phyloP scores from a whole-genome alignment of 371 early-diverging fungal genomes.

The Amoeboaphelidium protococcarum region DNA sequence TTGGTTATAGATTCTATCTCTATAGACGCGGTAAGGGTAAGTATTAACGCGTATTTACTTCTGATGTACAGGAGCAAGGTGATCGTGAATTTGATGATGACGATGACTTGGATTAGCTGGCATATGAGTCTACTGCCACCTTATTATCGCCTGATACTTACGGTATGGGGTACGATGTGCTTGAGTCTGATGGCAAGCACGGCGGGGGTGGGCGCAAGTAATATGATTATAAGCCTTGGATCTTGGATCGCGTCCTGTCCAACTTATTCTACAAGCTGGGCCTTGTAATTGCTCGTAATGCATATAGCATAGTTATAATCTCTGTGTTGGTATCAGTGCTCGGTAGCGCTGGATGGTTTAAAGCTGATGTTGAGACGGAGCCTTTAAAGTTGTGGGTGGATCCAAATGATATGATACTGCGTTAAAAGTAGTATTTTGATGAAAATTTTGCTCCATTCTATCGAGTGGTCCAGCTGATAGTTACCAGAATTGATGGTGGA shows the following conservation, averaged over 20 bases:
- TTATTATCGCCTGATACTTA: background rate
- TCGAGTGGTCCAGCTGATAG: constrained; percentile 34
- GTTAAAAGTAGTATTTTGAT: constrained; percentile 36
- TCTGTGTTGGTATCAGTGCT: constrained; percentile 17
- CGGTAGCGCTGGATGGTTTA: constrained; percentile 19
- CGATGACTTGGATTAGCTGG: too few species aligned
- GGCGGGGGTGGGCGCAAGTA: background rate
- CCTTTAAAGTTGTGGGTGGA: constrained; percentile 44
- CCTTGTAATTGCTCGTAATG: constrained; percentile 26
- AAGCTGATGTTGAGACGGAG: constrained; percentile 12
- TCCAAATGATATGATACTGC: constrained; percentile 26
- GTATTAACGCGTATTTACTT: too few species aligned
- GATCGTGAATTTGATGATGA: too few species aligned
- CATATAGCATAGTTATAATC: constrained; percentile 20
- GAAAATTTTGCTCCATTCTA: constrained; percentile 40
- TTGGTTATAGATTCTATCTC: too few species aligned
- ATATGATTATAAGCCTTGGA: background rate
- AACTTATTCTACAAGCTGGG: constrained; percentile 32
- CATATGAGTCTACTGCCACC: too few species aligned
- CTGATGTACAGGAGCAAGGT: too few species aligned
- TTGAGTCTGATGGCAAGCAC: background rate
- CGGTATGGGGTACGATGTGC: background rate
- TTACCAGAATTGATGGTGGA: constrained; percentile 18
- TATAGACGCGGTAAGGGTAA: too few species aligned
- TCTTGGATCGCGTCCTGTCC: background rate